These are phyloP conservation scores for Citropsis articulata DNA, from an alignment of 345 rosid genomes.

Conservation along the genomic window DNA sequence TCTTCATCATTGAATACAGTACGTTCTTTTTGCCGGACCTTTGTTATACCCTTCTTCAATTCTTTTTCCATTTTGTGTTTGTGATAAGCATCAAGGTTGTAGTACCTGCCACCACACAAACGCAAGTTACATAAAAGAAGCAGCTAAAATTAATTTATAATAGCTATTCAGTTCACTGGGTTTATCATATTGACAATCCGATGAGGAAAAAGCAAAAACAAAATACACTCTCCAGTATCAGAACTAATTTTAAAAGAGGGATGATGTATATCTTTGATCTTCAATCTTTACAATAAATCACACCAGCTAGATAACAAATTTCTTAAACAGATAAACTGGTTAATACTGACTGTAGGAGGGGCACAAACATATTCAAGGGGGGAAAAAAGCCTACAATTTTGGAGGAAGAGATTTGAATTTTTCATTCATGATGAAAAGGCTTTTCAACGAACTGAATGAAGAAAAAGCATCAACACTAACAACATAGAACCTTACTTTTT, in stretches of 20 bases:
- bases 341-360: not conserved
- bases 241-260: not conserved
- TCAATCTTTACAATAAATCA: not conserved
- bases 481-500: conserved; percentile 63
- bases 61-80: conserved; percentile 71
- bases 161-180: not conserved
- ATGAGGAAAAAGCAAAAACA: not conserved
- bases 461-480: conserved; percentile 5
- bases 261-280: not conserved
- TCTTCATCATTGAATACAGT: conserved; percentile 94
- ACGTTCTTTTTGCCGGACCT: conserved; percentile 60
- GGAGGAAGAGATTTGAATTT: not conserved
- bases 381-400: not conserved
- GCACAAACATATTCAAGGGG: no score
- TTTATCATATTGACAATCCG: not conserved
- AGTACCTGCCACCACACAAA: conserved; percentile 54
- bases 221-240: not conserved
- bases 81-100: conserved; percentile 84
- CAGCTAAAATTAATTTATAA: not conserved
- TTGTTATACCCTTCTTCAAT: conserved; percentile 61
- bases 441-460: not conserved
- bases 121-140: not conserved
- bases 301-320: not conserved
- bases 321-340: not conserved
- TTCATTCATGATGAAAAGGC: not conserved